Percentiles rank a stretch among this genome's conserved stretches.
These are phyloP conservation scores for Colletotrichum echinochloae DNA, from an alignment of 2,329 filamentous ascomycete species.

Conservation along the genomic window DNA sequence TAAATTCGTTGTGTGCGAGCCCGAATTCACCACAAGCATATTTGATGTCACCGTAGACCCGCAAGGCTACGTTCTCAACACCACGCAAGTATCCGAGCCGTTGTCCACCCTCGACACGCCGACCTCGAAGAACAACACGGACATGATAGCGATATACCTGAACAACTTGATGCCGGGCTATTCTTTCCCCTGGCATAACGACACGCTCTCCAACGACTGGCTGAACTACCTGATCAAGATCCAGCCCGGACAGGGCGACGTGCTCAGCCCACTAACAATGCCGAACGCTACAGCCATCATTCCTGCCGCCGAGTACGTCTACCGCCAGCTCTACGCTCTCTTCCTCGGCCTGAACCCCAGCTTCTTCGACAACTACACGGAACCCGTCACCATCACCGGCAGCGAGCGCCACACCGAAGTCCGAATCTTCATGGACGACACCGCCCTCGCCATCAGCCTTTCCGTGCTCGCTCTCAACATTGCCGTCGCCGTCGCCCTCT, in stretches of 20 bases:
- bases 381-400: constrained; percentile 26
- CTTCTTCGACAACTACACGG: constrained; percentile 48
- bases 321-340: constrained; percentile 44
- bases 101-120: constrained; percentile 41
- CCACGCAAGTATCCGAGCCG: constrained; percentile 39
- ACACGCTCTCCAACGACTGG: constrained; percentile 57
- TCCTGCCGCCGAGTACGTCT: constrained; percentile 43
- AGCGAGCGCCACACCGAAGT: constrained; percentile 46
- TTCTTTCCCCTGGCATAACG: constrained; percentile 59
- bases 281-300: constrained; percentile 44
- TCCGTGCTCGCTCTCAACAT: constrained; percentile 58
- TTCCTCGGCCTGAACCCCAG: constrained; percentile 56
- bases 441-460: constrained; percentile 60
- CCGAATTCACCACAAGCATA: constrained; percentile 47
- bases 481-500: constrained; percentile 57
- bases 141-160: constrained; percentile 23
- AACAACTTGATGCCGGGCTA: constrained; percentile 27
- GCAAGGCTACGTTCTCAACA: constrained; percentile 43
- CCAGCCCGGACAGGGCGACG: constrained; percentile 43
- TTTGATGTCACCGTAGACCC: constrained; percentile 51
- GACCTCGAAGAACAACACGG: constrained; percentile 32
- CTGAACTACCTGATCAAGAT: constrained; percentile 59
- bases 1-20: constrained; percentile 44
- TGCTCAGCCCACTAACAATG: constrained; percentile 49
- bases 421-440: constrained; percentile 61